Evolutionary conservation across 2,329 filamentous ascomycete genomes (phyloP), one percentile per base, ranked within the genome.

Genomic region (Neurospora sp.): DNA sequence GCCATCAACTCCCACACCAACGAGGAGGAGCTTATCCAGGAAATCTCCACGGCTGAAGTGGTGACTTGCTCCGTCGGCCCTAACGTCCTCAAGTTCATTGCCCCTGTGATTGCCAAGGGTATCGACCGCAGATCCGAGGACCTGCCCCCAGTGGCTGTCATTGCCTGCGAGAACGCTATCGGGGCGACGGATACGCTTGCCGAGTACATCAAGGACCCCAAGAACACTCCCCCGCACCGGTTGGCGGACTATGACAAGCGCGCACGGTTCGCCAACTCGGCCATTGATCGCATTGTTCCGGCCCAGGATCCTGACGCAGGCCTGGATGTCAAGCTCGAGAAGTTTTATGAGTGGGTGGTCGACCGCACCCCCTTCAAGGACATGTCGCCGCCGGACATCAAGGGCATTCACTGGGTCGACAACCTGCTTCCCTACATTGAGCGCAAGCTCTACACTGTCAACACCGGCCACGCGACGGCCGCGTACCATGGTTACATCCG

Each of bases 301-400:
- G 92, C 93, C 62, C 96, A 98, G 83, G 90, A 93, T 72, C 83
- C 88, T 68, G 84, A 92, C 76, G 88, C 90, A 33, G 93, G 93
- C 70, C 87, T 99, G 66, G 90, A 97, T 78, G 96, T 99, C 75
- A 94, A 91, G 77, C 93, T 99, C 67, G 96, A 99, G 86, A 96
- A 96, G 83, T 99, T 98, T 86, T 97, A 93, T 84, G 96, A 99
- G 84, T 99, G 96, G 96, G 95, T 96, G 46, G 94, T 99, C 68
- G 96, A 99, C 79, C 84, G 89, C 79, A 91, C 89, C 66, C 95
- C 95, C 2, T 97, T 98, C 81, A 86, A 90, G 73, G 87, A 90
- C 73, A 83, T 86, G 72, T 85, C 86, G 69, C 86, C 88, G 75
- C 94, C 93, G 6, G 82, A 87, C 19, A 95, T 99, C 77, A 82